A percentile compares a stretch with the other conserved stretches of the same genome.
Evolutionary conservation across 192 early-diverging fungal species (phyloP).

Genomic region (Coemansia sp.): DNA sequence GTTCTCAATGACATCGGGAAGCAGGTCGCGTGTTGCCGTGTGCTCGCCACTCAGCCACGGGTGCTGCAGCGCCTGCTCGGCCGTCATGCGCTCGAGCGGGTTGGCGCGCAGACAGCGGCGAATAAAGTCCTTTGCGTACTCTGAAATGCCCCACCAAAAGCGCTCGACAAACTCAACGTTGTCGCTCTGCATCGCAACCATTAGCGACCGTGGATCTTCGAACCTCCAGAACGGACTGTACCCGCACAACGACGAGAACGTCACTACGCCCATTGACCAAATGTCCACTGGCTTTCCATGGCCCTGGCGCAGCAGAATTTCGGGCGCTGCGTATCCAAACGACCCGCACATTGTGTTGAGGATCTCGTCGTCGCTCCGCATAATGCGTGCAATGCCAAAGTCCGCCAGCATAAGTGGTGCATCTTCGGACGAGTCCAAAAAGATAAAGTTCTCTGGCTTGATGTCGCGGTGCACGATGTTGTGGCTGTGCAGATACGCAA

Average conservation of each 20-base stretch:
- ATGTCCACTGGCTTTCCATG: slow-evolving; percentile 92
- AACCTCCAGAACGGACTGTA: slow-evolving; percentile 72
- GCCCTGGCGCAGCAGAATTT: slow-evolving; percentile 78
- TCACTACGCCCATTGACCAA: slow-evolving; percentile 92
- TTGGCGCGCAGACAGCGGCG: slow-evolving; percentile 66
- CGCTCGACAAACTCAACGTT: slow-evolving; percentile 70
- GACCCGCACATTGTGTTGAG: slow-evolving; percentile 84
- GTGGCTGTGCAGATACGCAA: slow-evolving; percentile 83
- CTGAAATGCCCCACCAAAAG: slow-evolving; percentile 82
- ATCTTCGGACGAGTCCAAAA: slow-evolving; percentile 59
- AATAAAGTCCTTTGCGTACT: slow-evolving; percentile 73
- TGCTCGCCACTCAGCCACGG: slow-evolving; percentile 72
- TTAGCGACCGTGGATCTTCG: slow-evolving; percentile 59
- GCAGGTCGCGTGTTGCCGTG: slow-evolving; percentile 73
- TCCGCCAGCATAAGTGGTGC: slow-evolving; percentile 83
- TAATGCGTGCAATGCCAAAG: slow-evolving; percentile 78
- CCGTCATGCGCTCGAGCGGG: slow-evolving; percentile 73
- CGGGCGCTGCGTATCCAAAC: slow-evolving; percentile 80
- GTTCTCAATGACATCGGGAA: slow-evolving; percentile 77
- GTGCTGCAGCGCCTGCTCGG: slow-evolving; percentile 78
- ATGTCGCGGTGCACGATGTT: slow-evolving; percentile 83
- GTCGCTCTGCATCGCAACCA: slow-evolving; percentile 62
- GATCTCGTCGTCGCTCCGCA: slow-evolving; percentile 64
- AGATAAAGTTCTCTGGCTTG: slow-evolving; percentile 89
- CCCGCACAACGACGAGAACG: slow-evolving; percentile 84